Evolutionary conservation across 805 yeast genomes (phyloP).

Genomic region (Cyberlindnera mycetangii): DNA sequence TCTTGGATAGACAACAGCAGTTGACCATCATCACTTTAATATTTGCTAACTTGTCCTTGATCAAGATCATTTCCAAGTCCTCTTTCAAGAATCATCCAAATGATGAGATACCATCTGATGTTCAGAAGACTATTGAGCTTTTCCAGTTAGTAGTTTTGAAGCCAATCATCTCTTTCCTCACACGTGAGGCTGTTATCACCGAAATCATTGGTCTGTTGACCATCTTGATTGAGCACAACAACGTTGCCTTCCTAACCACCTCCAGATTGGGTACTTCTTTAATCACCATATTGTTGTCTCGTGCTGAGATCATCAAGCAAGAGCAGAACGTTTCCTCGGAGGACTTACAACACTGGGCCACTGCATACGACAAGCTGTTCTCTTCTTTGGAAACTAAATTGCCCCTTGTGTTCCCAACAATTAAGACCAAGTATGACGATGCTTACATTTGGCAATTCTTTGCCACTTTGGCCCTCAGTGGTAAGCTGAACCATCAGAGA

Average conservation of each 20-base stretch:
- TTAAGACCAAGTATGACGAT: constrained; percentile 32
- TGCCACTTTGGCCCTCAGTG: constrained; percentile 90
- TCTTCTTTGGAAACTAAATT: constrained; percentile 75
- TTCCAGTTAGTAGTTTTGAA: constrained; percentile 82
- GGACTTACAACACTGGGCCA: constrained; percentile 59
- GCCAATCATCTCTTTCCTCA: constrained; percentile 76
- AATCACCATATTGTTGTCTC: constrained; percentile 83
- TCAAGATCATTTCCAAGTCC: constrained; percentile 75
- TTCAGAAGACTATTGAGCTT: constrained; percentile 62
- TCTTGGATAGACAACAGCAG: constrained; percentile 72
- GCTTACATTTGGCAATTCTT: constrained; percentile 91
- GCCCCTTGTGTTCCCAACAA: constrained; percentile 77
- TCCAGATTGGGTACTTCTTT: constrained; percentile 83
- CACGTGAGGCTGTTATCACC: constrained; percentile 69
- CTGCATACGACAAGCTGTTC: constrained; percentile 79
- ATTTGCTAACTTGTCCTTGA: constrained; percentile 74
- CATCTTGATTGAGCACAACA: constrained; percentile 66
- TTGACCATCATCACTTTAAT: constrained; percentile 73
- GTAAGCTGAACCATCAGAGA: constrained; percentile 87
- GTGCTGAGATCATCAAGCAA: constrained; percentile 89
- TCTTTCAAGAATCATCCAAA: constrained; percentile 65
- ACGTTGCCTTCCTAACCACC: constrained; percentile 49
- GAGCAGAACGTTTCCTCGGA: constrained; percentile 53
- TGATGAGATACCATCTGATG: constrained; percentile 50
- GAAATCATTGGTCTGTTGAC: constrained; percentile 77